phyloP scores from a whole-genome alignment of 805 yeast genomes.

The Millerozyma miso region DNA sequence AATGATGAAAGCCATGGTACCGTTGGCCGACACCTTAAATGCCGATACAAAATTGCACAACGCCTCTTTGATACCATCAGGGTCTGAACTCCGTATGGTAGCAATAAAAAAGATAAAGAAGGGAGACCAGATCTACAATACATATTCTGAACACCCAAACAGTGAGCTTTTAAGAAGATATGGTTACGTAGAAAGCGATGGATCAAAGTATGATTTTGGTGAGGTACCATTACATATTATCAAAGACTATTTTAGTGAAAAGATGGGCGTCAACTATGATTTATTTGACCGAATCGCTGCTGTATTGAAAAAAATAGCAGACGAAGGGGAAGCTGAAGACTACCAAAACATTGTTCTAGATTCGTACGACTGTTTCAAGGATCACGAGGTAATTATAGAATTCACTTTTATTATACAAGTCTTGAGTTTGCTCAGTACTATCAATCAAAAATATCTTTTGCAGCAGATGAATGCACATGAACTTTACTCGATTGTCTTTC shows the following conservation, averaged over 20 bases:
- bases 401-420: conserved; percentile 50
- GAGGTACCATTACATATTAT: conserved; percentile 55
- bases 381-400: conserved; percentile 61
- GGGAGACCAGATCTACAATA: conserved; percentile 79
- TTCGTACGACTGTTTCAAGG: conserved; percentile 57
- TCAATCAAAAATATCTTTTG: conserved; percentile 21
- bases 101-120: conserved; percentile 54
- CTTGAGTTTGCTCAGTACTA: conserved; percentile 31
- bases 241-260: conserved; percentile 28
- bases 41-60: conserved; percentile 77
- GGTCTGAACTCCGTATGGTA: conserved; percentile 60
- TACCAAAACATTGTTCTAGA: conserved; percentile 44
- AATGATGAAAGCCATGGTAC: conserved; percentile 63
- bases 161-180: conserved; percentile 86
- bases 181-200: conserved; percentile 79
- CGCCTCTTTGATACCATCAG: conserved; percentile 59
- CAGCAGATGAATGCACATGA: conserved; percentile 13
- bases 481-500: conserved; percentile 34
- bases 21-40: conserved; percentile 86
- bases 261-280: conserved; percentile 16
- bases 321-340: conserved; percentile 35
- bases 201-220: conserved; percentile 75
- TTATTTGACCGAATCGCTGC: conserved; percentile 34
- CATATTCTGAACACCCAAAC: conserved; percentile 88
- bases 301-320: conserved; percentile 19